Evolutionary conservation across 23 red algal species (phyloP).

Genomic region (Chondrus crispus): DNA sequence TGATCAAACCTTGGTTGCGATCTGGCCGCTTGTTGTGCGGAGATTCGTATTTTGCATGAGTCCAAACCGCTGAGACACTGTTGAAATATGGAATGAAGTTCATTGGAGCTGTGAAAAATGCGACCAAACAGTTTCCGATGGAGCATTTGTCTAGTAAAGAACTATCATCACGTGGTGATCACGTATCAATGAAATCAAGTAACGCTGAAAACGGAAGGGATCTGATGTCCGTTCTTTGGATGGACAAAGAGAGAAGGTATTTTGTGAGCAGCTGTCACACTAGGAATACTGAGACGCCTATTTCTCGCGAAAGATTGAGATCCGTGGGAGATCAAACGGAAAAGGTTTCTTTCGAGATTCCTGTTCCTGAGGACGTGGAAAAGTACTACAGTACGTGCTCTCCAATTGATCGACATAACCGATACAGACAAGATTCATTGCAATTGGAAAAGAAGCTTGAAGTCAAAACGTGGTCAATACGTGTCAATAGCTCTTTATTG

Average conservation of each 20-base stretch:
- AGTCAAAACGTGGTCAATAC: slow-evolving; percentile 6
- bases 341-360: neutral
- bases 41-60: slow-evolving; percentile 36
- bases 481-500: neutral
- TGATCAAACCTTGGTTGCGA: neutral
- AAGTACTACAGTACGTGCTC: slow-evolving; percentile 5
- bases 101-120: slow-evolving; percentile 38
- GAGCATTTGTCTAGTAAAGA: neutral
- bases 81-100: neutral
- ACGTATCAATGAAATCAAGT: neutral
- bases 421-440: slow-evolving; percentile 33
- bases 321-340: neutral
- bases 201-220: neutral
- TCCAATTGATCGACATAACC: slow-evolving; percentile 9
- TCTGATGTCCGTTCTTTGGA: slow-evolving; percentile 29
- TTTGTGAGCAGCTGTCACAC: neutral
- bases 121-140: slow-evolving; percentile 18
- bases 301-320: neutral
- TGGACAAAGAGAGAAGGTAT: slow-evolving; percentile 26
- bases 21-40: neutral
- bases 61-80: neutral
- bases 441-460: slow-evolving; percentile 20
- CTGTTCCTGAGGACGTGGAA: slow-evolving; percentile 11
- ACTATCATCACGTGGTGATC: neutral
- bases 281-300: neutral